These are phyloP conservation scores for Plenodomus biglobosus DNA, from an alignment of 2,329 filamentous ascomycete genomes.

Conservation along the genomic window DNA sequence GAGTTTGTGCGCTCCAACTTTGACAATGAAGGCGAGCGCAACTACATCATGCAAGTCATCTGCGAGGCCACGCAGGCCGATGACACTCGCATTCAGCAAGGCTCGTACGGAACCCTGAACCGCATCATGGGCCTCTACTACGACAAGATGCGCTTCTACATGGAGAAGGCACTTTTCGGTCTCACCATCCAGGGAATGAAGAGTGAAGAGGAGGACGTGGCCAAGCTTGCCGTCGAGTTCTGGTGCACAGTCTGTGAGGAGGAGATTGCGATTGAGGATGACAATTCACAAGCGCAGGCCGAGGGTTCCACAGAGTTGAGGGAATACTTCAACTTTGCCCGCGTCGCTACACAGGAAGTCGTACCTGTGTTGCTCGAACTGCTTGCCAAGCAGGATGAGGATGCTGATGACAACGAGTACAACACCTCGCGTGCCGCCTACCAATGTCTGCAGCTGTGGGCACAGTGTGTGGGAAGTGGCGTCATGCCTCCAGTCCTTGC, in stretches of 20 bases:
- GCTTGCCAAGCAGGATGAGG: constrained; percentile 96
- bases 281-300: constrained; percentile 70
- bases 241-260: constrained; percentile 99
- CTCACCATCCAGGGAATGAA: constrained; percentile 99
- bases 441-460: constrained; percentile 93
- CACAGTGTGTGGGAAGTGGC: constrained; percentile 82
- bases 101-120: constrained; percentile 95
- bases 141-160: constrained; percentile 99
- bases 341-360: constrained; percentile 89
- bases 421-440: constrained; percentile 94
- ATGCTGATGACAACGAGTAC: constrained; percentile 95
- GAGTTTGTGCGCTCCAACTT: constrained; percentile 99
- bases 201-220: constrained; percentile 94
- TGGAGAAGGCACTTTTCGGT: constrained; percentile 99
- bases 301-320: constrained; percentile 83
- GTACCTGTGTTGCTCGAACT: constrained; percentile 87
- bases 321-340: constrained; percentile 93
- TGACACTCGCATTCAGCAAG: constrained; percentile 89
- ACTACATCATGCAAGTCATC: constrained; percentile 99
- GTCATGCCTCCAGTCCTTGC: constrained; percentile 83
- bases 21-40: constrained; percentile 97
- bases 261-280: constrained; percentile 96
- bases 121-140: constrained; percentile 99
- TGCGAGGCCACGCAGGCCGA: constrained; percentile 97
- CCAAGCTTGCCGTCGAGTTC: constrained; percentile 97